Evolutionary conservation across 805 yeast genomes (phyloP).

Genomic region (Grigorovia humatica): DNA sequence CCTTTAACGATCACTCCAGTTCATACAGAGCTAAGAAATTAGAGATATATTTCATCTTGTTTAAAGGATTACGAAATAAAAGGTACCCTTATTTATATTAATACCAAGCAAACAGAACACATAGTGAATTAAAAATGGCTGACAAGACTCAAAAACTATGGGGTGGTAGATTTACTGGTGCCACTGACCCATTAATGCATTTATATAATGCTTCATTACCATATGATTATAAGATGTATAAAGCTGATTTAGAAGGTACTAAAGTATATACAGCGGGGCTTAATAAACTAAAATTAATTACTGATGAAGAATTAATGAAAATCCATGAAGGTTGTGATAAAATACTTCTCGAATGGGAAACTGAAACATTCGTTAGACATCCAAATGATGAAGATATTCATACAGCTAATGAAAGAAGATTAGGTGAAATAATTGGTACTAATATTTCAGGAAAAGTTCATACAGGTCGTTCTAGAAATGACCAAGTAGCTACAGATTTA

Average conservation of each 20-base stretch:
- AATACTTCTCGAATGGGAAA: slow-evolving; percentile 79
- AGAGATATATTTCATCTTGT: not conserved
- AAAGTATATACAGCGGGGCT: slow-evolving; percentile 86
- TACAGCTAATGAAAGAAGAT: slow-evolving; percentile 95
- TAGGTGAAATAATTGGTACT: slow-evolving; percentile 92
- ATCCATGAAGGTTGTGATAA: slow-evolving; percentile 74
- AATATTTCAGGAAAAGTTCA: slow-evolving; percentile 95
- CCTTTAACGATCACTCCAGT: not conserved
- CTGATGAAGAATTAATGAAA: slow-evolving; percentile 59
- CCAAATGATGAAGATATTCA: slow-evolving; percentile 86
- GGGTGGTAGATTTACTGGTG: slow-evolving; percentile 99
- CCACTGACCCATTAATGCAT: slow-evolving; percentile 95
- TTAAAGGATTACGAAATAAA: not conserved
- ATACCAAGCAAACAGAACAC: not conserved
- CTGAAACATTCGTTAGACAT: slow-evolving; percentile 38
- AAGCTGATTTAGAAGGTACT: slow-evolving; percentile 90
- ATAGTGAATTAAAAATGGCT: slow-evolving; percentile 1
- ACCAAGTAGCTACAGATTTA: slow-evolving; percentile 99
- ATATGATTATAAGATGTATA: slow-evolving; percentile 89
- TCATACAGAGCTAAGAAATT: not conserved
- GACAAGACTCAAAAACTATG: slow-evolving; percentile 58
- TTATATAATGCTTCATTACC: slow-evolving; percentile 94
- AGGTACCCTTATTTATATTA: not conserved
- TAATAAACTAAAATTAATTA: slow-evolving; percentile 64
- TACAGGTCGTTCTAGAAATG: slow-evolving; percentile 98